Percentiles rank a stretch among this genome's conserved stretches.
Evolutionary conservation across 495 filamentous ascomycete species (phyloP).

Genomic region (Penicillium roqueforti): DNA sequence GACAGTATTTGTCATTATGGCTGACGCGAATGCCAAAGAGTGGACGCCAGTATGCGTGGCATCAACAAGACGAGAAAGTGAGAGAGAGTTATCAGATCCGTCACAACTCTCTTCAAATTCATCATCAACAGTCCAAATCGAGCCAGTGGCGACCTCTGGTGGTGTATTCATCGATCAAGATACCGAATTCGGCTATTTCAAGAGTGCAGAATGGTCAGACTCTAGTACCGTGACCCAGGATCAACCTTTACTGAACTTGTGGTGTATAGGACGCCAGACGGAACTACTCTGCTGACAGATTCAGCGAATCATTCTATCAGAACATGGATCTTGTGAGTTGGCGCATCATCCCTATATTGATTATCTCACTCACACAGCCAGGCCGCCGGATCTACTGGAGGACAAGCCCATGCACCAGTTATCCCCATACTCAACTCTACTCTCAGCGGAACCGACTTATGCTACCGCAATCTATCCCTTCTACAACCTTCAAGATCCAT

Average conservation of each 20-base stretch:
- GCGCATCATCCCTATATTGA: background rate
- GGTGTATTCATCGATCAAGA: background rate
- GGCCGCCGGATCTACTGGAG: constrained; percentile 65
- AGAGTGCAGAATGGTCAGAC: constrained; percentile 56
- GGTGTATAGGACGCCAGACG: constrained; percentile 64
- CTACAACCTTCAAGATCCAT: constrained; percentile 60
- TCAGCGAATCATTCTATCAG: constrained; percentile 63
- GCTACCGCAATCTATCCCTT: constrained; percentile 68
- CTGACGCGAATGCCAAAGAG: background rate
- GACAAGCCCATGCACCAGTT: constrained; percentile 48
- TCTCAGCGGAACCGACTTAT: constrained; percentile 65
- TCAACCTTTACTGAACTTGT: background rate
- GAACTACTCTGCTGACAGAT: constrained; percentile 74
- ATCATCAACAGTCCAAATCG: background rate
- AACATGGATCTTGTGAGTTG: constrained; percentile 62
- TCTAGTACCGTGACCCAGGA: background rate
- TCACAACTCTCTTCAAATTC: background rate
- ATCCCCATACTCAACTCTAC: constrained; percentile 55
- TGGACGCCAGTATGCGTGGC: constrained; percentile 33
- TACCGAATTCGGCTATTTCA: constrained; percentile 47
- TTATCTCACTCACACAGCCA: constrained; percentile 19
- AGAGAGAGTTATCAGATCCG: background rate
- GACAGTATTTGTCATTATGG: constrained; percentile 6
- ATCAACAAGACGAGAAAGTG: constrained; percentile 14
- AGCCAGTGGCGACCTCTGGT: background rate